These are phyloP conservation scores for Tolypocladium amazonense DNA, from an alignment of 2,329 filamentous ascomycete species.

Conservation along the genomic window DNA sequence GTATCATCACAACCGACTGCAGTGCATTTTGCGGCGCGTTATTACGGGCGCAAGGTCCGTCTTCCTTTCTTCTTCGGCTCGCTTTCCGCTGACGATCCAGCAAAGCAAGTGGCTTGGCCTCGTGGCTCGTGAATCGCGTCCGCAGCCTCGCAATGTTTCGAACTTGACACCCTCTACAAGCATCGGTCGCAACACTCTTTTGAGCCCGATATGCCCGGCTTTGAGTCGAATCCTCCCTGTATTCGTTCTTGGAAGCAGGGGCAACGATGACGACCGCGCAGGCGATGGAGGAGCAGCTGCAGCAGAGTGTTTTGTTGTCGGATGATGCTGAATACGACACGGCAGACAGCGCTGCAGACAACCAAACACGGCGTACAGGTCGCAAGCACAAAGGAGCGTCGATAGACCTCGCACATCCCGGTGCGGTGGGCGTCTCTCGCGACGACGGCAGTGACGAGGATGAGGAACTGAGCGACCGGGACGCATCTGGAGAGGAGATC, in stretches of 20 bases:
- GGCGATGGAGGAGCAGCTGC: constrained; percentile 46
- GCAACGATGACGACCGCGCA: constrained; percentile 39
- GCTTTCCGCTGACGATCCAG: constrained; percentile 1
- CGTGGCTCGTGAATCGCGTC: constrained; percentile 4
- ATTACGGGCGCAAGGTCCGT: constrained; percentile 2
- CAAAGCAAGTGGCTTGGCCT: constrained; percentile 5
- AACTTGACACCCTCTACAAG: constrained; percentile 11
- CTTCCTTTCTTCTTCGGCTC: not conserved
- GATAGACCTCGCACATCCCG: not conserved
- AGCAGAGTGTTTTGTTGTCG: constrained; percentile 42
- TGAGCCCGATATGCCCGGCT: constrained; percentile 19
- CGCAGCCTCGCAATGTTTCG: constrained; percentile 9
- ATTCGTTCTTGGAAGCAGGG: constrained; percentile 13
- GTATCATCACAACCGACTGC: not conserved
- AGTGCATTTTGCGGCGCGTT: constrained; percentile 1
- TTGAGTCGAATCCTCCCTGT: constrained; percentile 5
- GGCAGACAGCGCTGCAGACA: constrained; percentile 19
- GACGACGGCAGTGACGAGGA: constrained; percentile 14
- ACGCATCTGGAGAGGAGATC: constrained; percentile 26
- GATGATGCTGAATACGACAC: constrained; percentile 34
- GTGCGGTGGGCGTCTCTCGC: not conserved
- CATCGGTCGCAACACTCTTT: constrained; percentile 10
- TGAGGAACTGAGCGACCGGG: constrained; percentile 26
- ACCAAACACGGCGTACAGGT: constrained; percentile 11
- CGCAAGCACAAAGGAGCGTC: not conserved